Percentiles rank a stretch among this genome's conserved stretches.
phyloP scores from a whole-genome alignment of 495 filamentous ascomycete species.

The Penicillium parvum region DNA sequence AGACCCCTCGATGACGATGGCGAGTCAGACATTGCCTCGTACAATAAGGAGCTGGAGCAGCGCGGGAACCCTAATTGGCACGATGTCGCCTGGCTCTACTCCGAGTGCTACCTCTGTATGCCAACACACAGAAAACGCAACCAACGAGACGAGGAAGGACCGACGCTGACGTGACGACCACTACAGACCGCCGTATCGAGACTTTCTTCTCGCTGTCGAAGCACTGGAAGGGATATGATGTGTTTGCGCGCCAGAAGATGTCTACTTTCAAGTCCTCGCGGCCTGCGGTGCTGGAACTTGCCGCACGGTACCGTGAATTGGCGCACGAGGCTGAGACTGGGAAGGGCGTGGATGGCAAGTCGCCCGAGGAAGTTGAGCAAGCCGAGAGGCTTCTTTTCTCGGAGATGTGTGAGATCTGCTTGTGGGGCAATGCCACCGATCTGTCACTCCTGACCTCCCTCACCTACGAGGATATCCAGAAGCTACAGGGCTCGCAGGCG shows the following conservation, averaged over 20 bases:
- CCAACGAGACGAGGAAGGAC: neutral
- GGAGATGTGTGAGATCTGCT: slow-evolving; percentile 95
- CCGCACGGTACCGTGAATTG: slow-evolving; percentile 65
- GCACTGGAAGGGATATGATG: slow-evolving; percentile 89
- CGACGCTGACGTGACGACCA: slow-evolving; percentile 14
- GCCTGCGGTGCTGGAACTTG: slow-evolving; percentile 85
- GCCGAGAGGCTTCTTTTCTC: slow-evolving; percentile 74
- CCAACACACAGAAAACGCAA: slow-evolving; percentile 19
- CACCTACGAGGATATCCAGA: slow-evolving; percentile 93
- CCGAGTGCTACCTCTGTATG: slow-evolving; percentile 94
- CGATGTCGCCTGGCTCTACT: slow-evolving; percentile 78
- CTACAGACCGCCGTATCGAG: slow-evolving; percentile 60
- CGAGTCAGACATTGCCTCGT: slow-evolving; percentile 66
- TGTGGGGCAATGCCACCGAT: slow-evolving; percentile 98
- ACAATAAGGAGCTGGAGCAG: slow-evolving; percentile 79
- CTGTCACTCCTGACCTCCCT: slow-evolving; percentile 85
- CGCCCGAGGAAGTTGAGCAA: slow-evolving; percentile 53
- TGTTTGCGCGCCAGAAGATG: slow-evolving; percentile 89
- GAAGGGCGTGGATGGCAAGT: slow-evolving; percentile 25
- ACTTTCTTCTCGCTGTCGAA: slow-evolving; percentile 70
- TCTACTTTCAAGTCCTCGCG: slow-evolving; percentile 90
- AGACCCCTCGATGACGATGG: slow-evolving; percentile 84
- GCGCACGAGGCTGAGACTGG: slow-evolving; percentile 50
- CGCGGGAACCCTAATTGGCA: slow-evolving; percentile 77
- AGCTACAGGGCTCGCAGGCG: slow-evolving; percentile 83